These are phyloP conservation scores for Pythium utonaiense DNA, from an alignment of 352 stramenopile species.

Conservation along the genomic window DNA sequence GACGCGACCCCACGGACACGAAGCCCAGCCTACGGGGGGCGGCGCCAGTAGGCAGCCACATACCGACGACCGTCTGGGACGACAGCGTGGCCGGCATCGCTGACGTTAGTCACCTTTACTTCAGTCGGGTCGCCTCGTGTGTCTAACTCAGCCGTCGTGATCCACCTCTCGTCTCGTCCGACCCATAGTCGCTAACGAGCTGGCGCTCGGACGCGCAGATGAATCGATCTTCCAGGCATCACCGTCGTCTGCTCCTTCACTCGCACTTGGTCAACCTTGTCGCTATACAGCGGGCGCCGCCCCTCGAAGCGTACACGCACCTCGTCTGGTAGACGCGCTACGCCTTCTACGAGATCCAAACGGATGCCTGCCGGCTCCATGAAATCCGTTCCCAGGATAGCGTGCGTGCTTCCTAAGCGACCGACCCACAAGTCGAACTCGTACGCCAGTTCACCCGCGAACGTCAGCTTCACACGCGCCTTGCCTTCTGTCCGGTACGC, in stretches of 20 bases:
- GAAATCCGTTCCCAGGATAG: slow-evolving; percentile 18
- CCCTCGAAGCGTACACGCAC: slow-evolving; percentile 5
- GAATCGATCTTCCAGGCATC: not conserved
- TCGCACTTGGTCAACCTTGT: slow-evolving; percentile 6
- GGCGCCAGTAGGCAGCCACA: not conserved
- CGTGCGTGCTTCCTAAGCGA: not conserved
- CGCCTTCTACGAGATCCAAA: slow-evolving; percentile 15
- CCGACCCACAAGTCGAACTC: slow-evolving; percentile 13
- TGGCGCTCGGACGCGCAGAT: not conserved
- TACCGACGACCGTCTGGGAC: not conserved
- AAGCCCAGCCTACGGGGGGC: not conserved
- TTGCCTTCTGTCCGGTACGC: slow-evolving; percentile 1
- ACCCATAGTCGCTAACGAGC: slow-evolving; percentile 11
- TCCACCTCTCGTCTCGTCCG: slow-evolving; percentile 3
- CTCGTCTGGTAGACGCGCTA: slow-evolving; percentile 18
- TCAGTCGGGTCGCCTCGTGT: not conserved
- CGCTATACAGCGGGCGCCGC: slow-evolving; percentile 6
- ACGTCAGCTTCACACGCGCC: slow-evolving; percentile 13
- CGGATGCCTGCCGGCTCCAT: slow-evolving; percentile 15
- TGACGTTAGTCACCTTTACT: slow-evolving; percentile 13
- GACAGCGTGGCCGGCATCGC: not conserved
- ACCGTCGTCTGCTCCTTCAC: slow-evolving; percentile 7
- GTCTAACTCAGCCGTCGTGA: slow-evolving; percentile 4
- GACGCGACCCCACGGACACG: slow-evolving; percentile 1
- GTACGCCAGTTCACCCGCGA: slow-evolving; percentile 12